Evolutionary conservation across 805 yeast genomes (phyloP), one percentile per base, ranked within the genome.

Genomic region (Saccharomycopsis sp.): DNA sequence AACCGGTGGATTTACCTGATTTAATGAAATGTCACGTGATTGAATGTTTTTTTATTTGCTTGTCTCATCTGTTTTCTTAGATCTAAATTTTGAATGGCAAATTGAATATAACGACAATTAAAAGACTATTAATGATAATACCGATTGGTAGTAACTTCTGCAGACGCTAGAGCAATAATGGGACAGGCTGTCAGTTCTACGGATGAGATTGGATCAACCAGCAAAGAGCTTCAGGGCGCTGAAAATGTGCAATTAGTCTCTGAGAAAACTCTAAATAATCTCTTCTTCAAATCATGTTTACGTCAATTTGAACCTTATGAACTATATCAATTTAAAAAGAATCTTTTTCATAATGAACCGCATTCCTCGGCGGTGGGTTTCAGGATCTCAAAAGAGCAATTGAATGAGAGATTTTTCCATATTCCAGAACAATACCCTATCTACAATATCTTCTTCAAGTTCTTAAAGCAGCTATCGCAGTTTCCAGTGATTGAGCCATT

Each of bases 371-470:
- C n/a, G 23, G 55, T 17, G 15, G 38, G 38, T 7, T n/a, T 52
- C 15, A 35, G 15, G 23, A 53, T 41, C 12, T 25, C 29, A 23
- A 22, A 34, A 12, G 23, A 25, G 14, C 44, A 51, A 7, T 19
- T 54, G 17, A 59, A 59, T 20, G 49, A 44, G 7, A 24, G 49
- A 15, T 56, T 44, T 38, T 56, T 59, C 19, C 23, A 53, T n/a
- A 53, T 59, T 14, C 41, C 54, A 3, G 8, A 17, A 29, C 44
- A 55, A 9, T 34, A 22, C 25, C 56, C 29, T 12, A 44, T 52
- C 9, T 58, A 56, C 29, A 52, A 41, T 12, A 52, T 58, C 7
- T 59, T 59, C 25, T 59, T 44, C 53, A 59, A 56, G 22, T 56
- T 59, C 47, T 47, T 59, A 25, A 56, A 56, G 19, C 29, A 25